Conservation (phyloP, 2,329 filamentous ascomycete genomes). For the Penicillium hesseltinei region DNA sequence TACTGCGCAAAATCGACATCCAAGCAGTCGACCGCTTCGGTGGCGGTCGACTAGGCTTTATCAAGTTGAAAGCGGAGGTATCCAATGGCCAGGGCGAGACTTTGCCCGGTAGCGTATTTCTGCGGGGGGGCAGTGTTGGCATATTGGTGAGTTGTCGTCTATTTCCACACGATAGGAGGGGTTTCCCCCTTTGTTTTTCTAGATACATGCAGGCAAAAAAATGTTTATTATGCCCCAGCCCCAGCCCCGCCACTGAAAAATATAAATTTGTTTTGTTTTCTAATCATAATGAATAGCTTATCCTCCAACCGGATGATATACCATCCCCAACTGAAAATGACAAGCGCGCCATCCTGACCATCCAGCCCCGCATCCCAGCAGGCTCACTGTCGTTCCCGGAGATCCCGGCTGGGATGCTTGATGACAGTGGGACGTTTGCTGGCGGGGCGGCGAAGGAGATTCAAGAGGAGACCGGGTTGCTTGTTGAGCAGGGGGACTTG, state of each 20-base stretch:
- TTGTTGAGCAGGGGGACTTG: slow-evolving; percentile 50
- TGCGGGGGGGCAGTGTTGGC: slow-evolving; percentile 58
- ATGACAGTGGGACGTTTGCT: slow-evolving; percentile 53
- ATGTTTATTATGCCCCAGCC: too few species aligned
- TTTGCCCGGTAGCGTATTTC: slow-evolving; percentile 57
- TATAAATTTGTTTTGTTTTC: background rate
- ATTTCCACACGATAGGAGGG: background rate
- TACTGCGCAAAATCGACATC: slow-evolving; percentile 52
- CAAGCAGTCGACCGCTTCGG: slow-evolving; percentile 57
- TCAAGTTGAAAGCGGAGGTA: slow-evolving; percentile 57
- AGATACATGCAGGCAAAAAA: background rate
- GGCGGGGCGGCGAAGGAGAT: slow-evolving; percentile 59
- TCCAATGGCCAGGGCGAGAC: slow-evolving; percentile 52
- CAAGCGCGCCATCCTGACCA: slow-evolving; percentile 54
- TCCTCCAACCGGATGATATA: slow-evolving; percentile 55
- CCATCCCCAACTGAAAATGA: slow-evolving; percentile 38
- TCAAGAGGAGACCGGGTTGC: slow-evolving; percentile 56
- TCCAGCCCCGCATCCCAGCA: slow-evolving; percentile 58
- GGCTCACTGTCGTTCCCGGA: slow-evolving; percentile 55
- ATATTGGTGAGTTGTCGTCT: slow-evolving; percentile 49
- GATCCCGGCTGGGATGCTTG: slow-evolving; percentile 61
- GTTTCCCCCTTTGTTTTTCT: background rate
- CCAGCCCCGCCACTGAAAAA: background rate
- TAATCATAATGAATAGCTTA: slow-evolving; percentile 41
- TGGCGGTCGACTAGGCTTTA: slow-evolving; percentile 51